Conservation (phyloP, 2,329 filamentous ascomycete genomes). For the Fusarium luffae region DNA sequence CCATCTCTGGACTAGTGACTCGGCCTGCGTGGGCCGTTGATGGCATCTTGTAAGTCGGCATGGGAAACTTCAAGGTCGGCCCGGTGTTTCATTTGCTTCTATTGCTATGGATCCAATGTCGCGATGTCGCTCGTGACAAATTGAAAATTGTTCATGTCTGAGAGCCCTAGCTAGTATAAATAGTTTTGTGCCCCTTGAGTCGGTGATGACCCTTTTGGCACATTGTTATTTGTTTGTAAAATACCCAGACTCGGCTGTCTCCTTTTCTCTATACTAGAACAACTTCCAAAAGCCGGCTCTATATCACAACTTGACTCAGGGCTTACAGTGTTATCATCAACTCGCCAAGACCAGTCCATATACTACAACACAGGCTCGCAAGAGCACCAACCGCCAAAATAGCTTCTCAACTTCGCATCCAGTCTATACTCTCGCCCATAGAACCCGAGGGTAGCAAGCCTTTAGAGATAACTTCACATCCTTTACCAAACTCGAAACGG, state of each 20-base stretch:
- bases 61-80: constrained; percentile 10
- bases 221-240: background rate
- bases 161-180: background rate
- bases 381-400: constrained; percentile 59
- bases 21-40: constrained; percentile 27
- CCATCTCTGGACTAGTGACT: constrained; percentile 31
- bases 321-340: background rate
- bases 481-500: background rate
- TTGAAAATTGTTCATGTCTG: background rate
- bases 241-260: background rate
- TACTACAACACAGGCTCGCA: constrained; percentile 12
- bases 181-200: background rate
- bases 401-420: constrained; percentile 62
- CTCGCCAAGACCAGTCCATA: background rate
- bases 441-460: constrained; percentile 55
- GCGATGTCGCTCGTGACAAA: background rate
- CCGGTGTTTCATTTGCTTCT: constrained; percentile 11
- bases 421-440: constrained; percentile 62
- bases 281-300: background rate
- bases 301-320: background rate
- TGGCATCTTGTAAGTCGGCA: constrained; percentile 30
- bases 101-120: constrained; percentile 1
- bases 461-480: constrained; percentile 31
- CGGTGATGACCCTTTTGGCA: background rate
- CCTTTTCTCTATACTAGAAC: background rate